Base-by-base conservation (phyloP, 305 asterid species). In the Vinca major region DNA sequence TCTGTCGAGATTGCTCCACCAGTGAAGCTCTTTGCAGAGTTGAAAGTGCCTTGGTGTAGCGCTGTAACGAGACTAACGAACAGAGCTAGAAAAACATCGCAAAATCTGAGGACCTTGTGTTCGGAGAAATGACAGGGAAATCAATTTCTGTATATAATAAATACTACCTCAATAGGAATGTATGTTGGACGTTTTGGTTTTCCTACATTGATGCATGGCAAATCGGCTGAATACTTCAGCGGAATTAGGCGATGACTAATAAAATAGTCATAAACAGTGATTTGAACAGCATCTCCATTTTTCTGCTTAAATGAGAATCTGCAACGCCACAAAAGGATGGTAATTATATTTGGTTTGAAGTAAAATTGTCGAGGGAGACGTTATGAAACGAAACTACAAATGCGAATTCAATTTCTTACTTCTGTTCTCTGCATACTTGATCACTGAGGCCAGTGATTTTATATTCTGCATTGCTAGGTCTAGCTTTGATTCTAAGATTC, bases 1-100 rank as follows among this genome's bases (percentile, higher is more conserved):
- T 85, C 62, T 86, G 92, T 4, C 96, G 76, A 33, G 97, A 90
- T 71, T 86, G 82, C 67, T 90, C 94, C 13, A 88, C 97, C 7
- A 88, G 87, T 39, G 92, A 74, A 62, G 95, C 84, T 71, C 92
- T 79, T 67, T 89, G 96, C 51, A 79, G 78, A 66, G 71, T 77
- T 68, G 88, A 52, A 58, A 88, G 62, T 7, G 93, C 71, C 76
- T 86, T 89, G 43, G 92, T 83, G 51, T 89, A 87, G 0, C 92
- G 89, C 76, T 87, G 95, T 63, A 87, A 57, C 5, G 95, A 78
- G 16, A 89, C 83, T 71, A 89, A 68, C 4, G 73, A 7, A 76
- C 95, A 89, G 4, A 86, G 84, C 92, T 88, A 56, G 69, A 62
- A 33, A 71, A 54, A 3, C 44, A 63, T 37, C 60, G 21, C 67